A percentile compares a stretch with the other conserved stretches of the same genome.
These are phyloP conservation scores for Yamadazyma triangularis DNA, from an alignment of 1,139 yeast genomes.

Conservation along the genomic window DNA sequence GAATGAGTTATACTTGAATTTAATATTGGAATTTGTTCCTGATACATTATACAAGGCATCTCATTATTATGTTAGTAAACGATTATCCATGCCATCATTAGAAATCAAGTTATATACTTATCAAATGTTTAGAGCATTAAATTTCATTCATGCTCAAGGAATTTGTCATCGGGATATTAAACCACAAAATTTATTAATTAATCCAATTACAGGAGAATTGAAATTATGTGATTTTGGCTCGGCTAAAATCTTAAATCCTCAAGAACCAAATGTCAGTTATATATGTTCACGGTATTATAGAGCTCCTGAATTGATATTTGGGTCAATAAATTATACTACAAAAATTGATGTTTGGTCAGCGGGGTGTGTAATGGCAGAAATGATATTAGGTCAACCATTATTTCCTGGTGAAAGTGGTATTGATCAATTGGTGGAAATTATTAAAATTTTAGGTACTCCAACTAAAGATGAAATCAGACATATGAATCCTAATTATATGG, in stretches of 20 bases:
- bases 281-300: slow-evolving; percentile 78
- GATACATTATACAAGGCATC: slow-evolving; percentile 91
- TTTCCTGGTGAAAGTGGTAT: slow-evolving; percentile 98
- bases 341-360: slow-evolving; percentile 98
- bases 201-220: slow-evolving; percentile 59
- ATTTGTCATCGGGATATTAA: slow-evolving; percentile 93
- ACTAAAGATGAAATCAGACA: slow-evolving; percentile 85
- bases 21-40: slow-evolving; percentile 88
- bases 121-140: slow-evolving; percentile 86
- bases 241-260: slow-evolving; percentile 70
- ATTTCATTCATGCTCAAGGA: slow-evolving; percentile 85
- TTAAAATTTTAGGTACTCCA: slow-evolving; percentile 96
- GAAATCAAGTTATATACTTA: slow-evolving; percentile 89
- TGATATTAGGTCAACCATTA: slow-evolving; percentile 89
- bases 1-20: slow-evolving; percentile 79
- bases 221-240: slow-evolving; percentile 83
- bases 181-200: slow-evolving; percentile 73
- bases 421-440: slow-evolving; percentile 94
- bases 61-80: slow-evolving; percentile 72
- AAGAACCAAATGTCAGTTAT: slow-evolving; percentile 72
- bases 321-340: slow-evolving; percentile 91
- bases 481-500: slow-evolving; percentile 97
- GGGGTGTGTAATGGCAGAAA: slow-evolving; percentile 97
- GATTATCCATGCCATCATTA: slow-evolving; percentile 79
- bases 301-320: slow-evolving; percentile 86